A percentile compares a stretch with the other conserved stretches of the same genome.
Conservation (phyloP, 306 rosid genomes). For the Begonia fuchsioides region DNA sequence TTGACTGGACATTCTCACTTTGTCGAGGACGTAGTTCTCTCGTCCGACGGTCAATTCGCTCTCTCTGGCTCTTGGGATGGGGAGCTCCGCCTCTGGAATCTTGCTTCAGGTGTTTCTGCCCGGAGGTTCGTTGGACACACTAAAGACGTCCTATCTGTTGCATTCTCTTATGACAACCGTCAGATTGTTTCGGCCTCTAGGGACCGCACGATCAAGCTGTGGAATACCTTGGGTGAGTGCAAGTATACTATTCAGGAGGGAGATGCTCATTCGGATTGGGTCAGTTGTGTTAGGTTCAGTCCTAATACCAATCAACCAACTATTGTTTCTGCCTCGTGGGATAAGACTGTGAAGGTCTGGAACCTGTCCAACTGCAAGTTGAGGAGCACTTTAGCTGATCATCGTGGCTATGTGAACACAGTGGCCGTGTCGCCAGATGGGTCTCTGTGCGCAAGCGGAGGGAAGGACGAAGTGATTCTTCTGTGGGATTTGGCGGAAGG, state of each 20-base stretch:
- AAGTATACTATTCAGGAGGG: constrained; percentile 75
- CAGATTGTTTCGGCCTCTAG: constrained; percentile 98
- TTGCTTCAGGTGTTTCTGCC: constrained; percentile 60
- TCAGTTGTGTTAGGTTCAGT: constrained; percentile 74
- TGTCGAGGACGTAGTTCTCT: constrained; percentile 85
- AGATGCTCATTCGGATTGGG: constrained; percentile 83
- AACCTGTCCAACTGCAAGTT: constrained; percentile 75
- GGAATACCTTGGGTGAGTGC: constrained; percentile 97
- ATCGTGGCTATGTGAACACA: constrained; percentile 71
- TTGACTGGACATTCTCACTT: constrained; percentile 88
- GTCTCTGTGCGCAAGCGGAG: constrained; percentile 82
- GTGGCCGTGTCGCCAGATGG: constrained; percentile 99
- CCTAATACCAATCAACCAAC: constrained; percentile 62
- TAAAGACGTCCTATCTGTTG: constrained; percentile 86
- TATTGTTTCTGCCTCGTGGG: constrained; percentile 77
- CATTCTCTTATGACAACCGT: constrained; percentile 89
- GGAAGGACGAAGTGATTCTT: constrained; percentile 74
- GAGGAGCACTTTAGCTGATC: constrained; percentile 58
- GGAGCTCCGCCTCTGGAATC: constrained; percentile 96
- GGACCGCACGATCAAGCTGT: constrained; percentile 85
- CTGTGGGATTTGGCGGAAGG: constrained; percentile 93
- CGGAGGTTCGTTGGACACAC: constrained; percentile 96
- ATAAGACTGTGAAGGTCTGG: constrained; percentile 72
- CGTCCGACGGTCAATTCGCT: constrained; percentile 95
- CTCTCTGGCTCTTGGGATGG: constrained; percentile 99